Evolutionary conservation across 768 basidiomycete genomes (phyloP), one percentile per base, ranked within the genome.

Genomic region (Lentinula guzmanii): DNA sequence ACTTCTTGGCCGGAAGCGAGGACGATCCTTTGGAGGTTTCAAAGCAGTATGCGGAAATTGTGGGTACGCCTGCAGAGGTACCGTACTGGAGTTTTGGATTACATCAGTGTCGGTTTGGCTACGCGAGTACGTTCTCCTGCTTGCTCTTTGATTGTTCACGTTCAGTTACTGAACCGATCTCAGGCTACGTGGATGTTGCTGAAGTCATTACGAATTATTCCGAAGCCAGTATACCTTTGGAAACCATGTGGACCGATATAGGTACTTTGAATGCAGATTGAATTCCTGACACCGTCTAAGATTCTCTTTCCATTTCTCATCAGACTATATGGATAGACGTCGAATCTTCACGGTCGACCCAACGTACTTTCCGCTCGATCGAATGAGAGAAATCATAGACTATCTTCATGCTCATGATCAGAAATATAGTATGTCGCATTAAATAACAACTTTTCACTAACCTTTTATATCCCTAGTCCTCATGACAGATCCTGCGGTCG

Each of bases 171-270:
- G 31, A 46, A 15, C 18, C 24, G 46, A 33, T 7, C 9, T 2
- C 39, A 87, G 87, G 86, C 66, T 87, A 78, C 51, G 73, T 86
- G 31, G 82, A 86, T 35, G 85, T 89, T 1, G 82, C 86, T 0
- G 71, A 75, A 39, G 87, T 89, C 4, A 82, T 89, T 60, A 70
- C 79, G 0, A 85, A 81, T 68, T 89, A 89, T 63, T 79, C 84
- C 1, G 77, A 72, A 1, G 85, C 86, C 0, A 68, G 71, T 4
- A 89, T 90, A 58, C 88, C 87, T 6, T 77, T 89, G 3, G 87
- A 90, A 70, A 88, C 87, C 0, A 89, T 89, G 87, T 89, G 87
- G 87, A 87, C 87, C 2, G 88, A 89, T 69, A 90, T 90, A 39
- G 86, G 86, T 82, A 65, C 15, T 65, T 61, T 18, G 18, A 21